phyloP scores from a whole-genome alignment of 306 rosid species.

The Mucuna pruriens region DNA sequence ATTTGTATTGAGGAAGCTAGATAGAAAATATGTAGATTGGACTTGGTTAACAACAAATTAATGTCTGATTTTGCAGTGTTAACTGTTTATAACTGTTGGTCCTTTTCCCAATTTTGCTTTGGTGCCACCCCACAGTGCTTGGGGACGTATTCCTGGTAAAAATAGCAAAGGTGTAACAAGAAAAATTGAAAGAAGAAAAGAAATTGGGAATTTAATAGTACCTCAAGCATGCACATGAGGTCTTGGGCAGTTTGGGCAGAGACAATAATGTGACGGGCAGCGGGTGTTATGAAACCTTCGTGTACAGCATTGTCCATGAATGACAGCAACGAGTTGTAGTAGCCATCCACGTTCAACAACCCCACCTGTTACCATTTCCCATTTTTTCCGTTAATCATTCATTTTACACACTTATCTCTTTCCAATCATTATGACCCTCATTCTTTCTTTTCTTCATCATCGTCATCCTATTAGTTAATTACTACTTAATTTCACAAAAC shows the following conservation, averaged over 20 bases:
- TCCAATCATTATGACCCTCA: not conserved
- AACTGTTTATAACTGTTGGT: constrained; percentile 59
- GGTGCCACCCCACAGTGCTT: constrained; percentile 64
- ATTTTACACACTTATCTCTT: not conserved
- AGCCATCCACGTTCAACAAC: constrained; percentile 91
- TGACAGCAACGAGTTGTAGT: constrained; percentile 78
- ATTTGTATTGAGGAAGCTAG: not conserved
- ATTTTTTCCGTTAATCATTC: not conserved
- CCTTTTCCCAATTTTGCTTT: constrained; percentile 79
- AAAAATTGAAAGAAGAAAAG: no score
- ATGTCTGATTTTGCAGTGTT: constrained; percentile 63
- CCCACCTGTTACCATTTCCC: constrained; percentile 69
- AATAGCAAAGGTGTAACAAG: not conserved
- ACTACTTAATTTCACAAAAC: no score
- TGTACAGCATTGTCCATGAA: constrained; percentile 95
- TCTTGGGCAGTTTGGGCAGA: constrained; percentile 96
- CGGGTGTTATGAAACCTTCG: constrained; percentile 79
- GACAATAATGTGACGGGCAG: constrained; percentile 96
- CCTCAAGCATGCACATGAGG: constrained; percentile 93
- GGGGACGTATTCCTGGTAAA: constrained; percentile 69
- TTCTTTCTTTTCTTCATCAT: not conserved
- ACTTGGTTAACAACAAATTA: constrained; percentile 56
- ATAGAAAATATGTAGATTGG: not conserved
- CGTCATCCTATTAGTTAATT: no score
- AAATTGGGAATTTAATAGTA: constrained; percentile 27